Evolutionary conservation across 306 rosid genomes (phyloP).

Genomic region (Corylus americana): DNA sequence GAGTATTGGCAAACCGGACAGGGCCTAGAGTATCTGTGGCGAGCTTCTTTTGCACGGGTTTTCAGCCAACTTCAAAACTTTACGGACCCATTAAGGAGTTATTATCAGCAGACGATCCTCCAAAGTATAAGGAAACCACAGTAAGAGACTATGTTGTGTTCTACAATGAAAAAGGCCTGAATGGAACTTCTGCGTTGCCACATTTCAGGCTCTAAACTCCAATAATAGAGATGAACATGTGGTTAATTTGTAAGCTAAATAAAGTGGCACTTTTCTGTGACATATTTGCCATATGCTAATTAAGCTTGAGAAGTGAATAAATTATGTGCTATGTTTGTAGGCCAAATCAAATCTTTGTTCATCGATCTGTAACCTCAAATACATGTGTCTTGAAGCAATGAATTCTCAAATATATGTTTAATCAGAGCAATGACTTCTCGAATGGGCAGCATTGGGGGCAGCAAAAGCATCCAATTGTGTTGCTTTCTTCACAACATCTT

Average conservation of each 20-base stretch:
- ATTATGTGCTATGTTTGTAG: neutral
- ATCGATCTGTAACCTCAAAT: neutral
- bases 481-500: too few species aligned
- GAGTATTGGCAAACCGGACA: constrained; percentile 26
- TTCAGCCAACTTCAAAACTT: neutral
- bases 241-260: too few species aligned
- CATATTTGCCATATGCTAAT: neutral
- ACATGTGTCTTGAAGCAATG: neutral
- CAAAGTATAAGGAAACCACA: constrained; percentile 28
- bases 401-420: neutral
- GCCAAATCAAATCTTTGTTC: neutral
- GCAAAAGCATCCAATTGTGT: too few species aligned
- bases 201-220: constrained; percentile 17
- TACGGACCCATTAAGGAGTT: constrained; percentile 33
- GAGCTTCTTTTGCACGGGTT: constrained; percentile 23
- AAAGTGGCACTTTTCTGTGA: neutral
- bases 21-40: constrained; percentile 26
- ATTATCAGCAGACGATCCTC: constrained; percentile 25
- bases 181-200: neutral
- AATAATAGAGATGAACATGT: neutral
- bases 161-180: neutral
- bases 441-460: too few species aligned
- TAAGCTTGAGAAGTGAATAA: neutral
- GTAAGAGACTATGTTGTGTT: neutral
- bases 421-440: too few species aligned